Evolutionary conservation across 352 stramenopile genomes (phyloP), one percentile per base, ranked within the genome.

Genomic region (Achlya hypogyna): DNA sequence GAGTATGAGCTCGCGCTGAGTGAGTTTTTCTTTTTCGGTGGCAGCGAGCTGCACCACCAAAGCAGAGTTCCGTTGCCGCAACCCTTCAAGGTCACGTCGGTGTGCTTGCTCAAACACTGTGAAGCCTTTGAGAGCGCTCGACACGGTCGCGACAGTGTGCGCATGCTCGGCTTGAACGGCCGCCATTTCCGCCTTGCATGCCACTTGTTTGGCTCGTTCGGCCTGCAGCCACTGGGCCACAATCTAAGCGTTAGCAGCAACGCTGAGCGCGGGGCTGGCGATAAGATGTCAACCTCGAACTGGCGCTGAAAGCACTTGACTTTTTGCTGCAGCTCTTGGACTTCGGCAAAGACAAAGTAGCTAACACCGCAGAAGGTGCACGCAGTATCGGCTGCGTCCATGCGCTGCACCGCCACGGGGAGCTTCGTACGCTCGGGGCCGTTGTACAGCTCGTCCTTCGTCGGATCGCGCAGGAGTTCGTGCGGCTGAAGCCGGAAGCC

Each of bases 271-370:
- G 25, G 25, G 20, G 56, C 22, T 34, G 56, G 14, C 29, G n/a
- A n/a, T 43, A 35, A 53, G 34, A 53, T 27, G 3, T 74, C 32
- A 70, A 91, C 82, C 51, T 74, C 77, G 56, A 90, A 90, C 3
- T 78, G 77, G 51, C 74, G 78, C 43, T 88, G 88, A 75, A 89
- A 91, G 63, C 78, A 74, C 52, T 87, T 87, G 40, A 82, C 78
- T 2, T 73, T 87, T 16, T 71, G 71, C 69, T 91, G 80, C n/a
- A 91, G 72, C 29, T 84, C 72, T 56, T 91, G 81, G 51, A 93
- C 82, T 63, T 93, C 85, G 29, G 82, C 80, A 70, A 93, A 91
- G 8, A 92, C 80, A 62, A 93, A 93, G 54, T 91, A 93, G 69
- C 83, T 91, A 32, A 93, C 85, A 5, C 85, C 83, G 67, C 83